Evolutionary conservation across 352 stramenopile species (phyloP).

Genomic region (Globisporangium irregulare): DNA sequence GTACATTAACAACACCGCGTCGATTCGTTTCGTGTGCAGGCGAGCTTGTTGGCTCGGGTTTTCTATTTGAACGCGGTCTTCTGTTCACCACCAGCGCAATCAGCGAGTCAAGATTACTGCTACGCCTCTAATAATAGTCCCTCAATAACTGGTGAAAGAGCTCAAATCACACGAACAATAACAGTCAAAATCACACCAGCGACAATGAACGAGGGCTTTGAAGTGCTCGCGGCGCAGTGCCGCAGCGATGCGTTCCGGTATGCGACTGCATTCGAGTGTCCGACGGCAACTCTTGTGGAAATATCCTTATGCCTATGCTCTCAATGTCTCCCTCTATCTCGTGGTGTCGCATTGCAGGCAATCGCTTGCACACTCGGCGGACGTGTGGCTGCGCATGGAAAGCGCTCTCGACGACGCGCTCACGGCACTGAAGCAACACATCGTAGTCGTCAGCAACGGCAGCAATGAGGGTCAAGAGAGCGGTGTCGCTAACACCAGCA

Average conservation of each 20-base stretch:
- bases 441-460: constrained; percentile 14
- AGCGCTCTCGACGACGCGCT: constrained; percentile 17
- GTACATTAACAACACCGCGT: too few relatives aligned
- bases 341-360: constrained; percentile 10
- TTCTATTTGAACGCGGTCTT: background rate
- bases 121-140: background rate
- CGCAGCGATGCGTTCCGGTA: constrained; percentile 50
- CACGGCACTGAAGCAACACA: constrained; percentile 11
- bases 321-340: background rate
- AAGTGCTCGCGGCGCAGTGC: constrained; percentile 53
- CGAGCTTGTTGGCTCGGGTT: background rate
- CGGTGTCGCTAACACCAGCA: background rate
- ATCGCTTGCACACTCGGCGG: constrained; percentile 19
- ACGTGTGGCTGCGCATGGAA: constrained; percentile 21
- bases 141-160: background rate
- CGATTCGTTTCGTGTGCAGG: background rate
- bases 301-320: too few relatives aligned
- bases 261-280: background rate
- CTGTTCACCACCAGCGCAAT: background rate
- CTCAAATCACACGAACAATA: background rate
- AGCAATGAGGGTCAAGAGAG: constrained; percentile 5
- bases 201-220: constrained; percentile 40
- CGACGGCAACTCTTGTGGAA: too few relatives aligned
- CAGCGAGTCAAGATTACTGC: background rate
- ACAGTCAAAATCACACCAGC: background rate